phyloP scores from a whole-genome alignment of 495 filamentous ascomycete species.

The Penicillium desertorum region DNA sequence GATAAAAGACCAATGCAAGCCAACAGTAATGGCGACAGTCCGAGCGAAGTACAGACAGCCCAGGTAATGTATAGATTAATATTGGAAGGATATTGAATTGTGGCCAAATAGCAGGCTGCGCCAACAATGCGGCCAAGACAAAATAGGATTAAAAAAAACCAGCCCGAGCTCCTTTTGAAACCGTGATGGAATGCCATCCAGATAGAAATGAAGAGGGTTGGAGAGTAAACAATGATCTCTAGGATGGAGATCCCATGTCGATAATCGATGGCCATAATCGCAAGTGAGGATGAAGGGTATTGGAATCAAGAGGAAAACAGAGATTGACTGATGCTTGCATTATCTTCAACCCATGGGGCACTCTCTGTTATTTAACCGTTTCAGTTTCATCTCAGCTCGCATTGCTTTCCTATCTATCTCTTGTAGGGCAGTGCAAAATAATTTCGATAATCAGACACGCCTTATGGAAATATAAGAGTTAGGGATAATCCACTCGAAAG shows the following conservation, averaged over 20 bases:
- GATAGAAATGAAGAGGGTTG: conserved; percentile 31
- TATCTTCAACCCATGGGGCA: not conserved
- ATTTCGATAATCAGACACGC: not conserved
- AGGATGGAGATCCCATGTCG: conserved; percentile 39
- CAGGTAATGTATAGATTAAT: conserved; percentile 22
- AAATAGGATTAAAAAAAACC: conserved; percentile 42
- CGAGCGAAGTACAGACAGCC: conserved; percentile 27
- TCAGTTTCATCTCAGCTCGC: not conserved
- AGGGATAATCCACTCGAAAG: not conserved
- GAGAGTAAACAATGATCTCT: conserved; percentile 36
- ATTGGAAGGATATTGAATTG: conserved; percentile 30
- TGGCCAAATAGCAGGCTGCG: conserved; percentile 37
- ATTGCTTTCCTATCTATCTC: not conserved
- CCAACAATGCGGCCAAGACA: conserved; percentile 37
- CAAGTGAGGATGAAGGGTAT: not conserved
- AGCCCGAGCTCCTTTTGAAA: conserved; percentile 34
- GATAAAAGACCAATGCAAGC: conserved; percentile 22
- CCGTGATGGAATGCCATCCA: conserved; percentile 42
- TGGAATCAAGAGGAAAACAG: no score
- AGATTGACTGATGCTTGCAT: not conserved
- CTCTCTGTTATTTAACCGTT: conserved; percentile 4
- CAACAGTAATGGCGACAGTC: conserved; percentile 25
- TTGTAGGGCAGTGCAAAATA: not conserved
- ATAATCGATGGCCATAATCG: conserved; percentile 19
- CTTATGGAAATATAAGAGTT: not conserved